Evolutionary conservation across 2,329 filamentous ascomycete genomes (phyloP).

Genomic region (Penicillium sp.): DNA sequence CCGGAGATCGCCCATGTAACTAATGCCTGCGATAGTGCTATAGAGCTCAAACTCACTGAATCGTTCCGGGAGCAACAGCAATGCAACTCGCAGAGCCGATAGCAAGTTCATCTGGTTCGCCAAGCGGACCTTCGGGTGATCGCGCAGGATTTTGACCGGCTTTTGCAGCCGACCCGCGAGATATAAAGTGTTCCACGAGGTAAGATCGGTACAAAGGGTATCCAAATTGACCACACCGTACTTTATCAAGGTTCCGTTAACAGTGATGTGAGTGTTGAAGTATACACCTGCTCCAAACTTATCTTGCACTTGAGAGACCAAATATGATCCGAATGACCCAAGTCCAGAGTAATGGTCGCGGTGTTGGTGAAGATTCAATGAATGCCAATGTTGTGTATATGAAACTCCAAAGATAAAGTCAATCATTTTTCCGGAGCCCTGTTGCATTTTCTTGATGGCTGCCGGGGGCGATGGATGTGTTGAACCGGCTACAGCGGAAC

Average conservation of each 20-base stretch:
- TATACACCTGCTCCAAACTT: constrained; percentile 90
- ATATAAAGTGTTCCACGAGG: constrained; percentile 90
- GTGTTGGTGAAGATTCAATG: constrained; percentile 83
- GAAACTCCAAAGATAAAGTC: constrained; percentile 97
- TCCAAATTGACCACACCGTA: constrained; percentile 95
- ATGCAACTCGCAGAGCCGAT: constrained; percentile 82
- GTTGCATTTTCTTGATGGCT: constrained; percentile 79
- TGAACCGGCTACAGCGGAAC: constrained; percentile 40
- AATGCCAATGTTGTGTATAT: constrained; percentile 95
- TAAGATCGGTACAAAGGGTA: constrained; percentile 81
- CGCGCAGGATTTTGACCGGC: constrained; percentile 93
- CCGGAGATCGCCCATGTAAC: constrained; percentile 92
- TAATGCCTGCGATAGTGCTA: constrained; percentile 84
- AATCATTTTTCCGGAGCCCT: constrained; percentile 90
- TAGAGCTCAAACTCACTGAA: constrained; percentile 91
- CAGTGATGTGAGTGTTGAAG: constrained; percentile 92
- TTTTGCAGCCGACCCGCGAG: constrained; percentile 96
- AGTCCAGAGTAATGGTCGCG: constrained; percentile 89
- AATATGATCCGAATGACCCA: constrained; percentile 76
- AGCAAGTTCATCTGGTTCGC: constrained; percentile 96
- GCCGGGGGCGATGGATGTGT: constrained; percentile 77
- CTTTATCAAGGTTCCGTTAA: constrained; percentile 95
- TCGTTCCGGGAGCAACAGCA: constrained; percentile 76
- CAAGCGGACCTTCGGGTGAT: constrained; percentile 86
- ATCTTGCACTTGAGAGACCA: constrained; percentile 83